Percentiles rank a stretch among this genome's conserved stretches.
These are phyloP conservation scores for Arctostaphylos glauca DNA, from an alignment of 148 eudicot species.

Conservation along the genomic window DNA sequence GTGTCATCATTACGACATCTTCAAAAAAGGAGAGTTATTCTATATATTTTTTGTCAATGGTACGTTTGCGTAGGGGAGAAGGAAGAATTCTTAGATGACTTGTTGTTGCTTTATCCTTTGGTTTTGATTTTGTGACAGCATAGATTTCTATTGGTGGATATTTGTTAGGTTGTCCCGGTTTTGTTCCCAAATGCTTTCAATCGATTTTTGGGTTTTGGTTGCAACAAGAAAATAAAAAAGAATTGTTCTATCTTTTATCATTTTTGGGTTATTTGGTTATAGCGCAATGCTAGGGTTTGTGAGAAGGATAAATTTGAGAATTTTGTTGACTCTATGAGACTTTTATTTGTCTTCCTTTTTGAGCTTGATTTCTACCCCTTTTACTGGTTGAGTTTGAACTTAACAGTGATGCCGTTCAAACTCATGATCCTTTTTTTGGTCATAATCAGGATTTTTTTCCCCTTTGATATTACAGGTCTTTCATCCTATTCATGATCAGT, in stretches of 20 bases:
- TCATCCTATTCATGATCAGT: conserved; percentile 60
- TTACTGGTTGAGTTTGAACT: not conserved
- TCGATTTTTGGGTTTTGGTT: not conserved
- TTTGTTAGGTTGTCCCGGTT: not conserved
- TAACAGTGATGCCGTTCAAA: not conserved
- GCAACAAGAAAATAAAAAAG: no score
- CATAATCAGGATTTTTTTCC: not conserved
- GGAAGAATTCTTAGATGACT: not conserved
- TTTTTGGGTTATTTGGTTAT: no score
- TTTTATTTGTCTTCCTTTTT: not conserved
- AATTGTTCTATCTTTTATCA: no score
- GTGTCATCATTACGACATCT: not conserved
- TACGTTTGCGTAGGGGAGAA: not conserved
- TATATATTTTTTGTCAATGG: not conserved
- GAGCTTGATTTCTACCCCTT: not conserved
- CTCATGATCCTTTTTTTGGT: not conserved
- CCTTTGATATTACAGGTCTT: conserved; percentile 31
- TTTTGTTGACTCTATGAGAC: not conserved
- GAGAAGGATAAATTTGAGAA: not conserved
- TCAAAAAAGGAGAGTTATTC: not conserved
- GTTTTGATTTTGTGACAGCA: not conserved
- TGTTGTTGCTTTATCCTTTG: not conserved
- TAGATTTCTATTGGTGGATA: not conserved
- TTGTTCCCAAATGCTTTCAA: not conserved
- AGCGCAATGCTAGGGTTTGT: not conserved